These are phyloP conservation scores for Mycosarcoma mackinlayi DNA, from an alignment of 1,284 basidiomycete species.

Conservation along the genomic window DNA sequence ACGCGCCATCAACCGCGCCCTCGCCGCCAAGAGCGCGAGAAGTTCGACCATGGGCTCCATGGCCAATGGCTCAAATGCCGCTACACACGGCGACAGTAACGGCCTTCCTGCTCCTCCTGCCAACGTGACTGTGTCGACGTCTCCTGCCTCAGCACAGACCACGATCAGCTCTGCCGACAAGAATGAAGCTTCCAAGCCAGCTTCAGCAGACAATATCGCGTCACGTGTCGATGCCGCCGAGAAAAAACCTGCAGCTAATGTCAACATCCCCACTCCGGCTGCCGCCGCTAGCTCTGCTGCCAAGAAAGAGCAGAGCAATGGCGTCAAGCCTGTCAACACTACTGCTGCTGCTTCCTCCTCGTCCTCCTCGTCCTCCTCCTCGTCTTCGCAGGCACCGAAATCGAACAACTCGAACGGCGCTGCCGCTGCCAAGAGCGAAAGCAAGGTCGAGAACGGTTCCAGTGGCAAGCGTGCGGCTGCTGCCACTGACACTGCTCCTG, in stretches of 20 bases:
- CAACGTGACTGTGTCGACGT: conserved; percentile 36
- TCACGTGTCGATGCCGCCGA: conserved; percentile 15
- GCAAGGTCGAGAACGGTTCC: conserved; percentile 20
- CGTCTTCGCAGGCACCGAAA: too few species aligned
- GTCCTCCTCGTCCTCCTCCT: too few species aligned
- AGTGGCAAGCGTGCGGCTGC: conserved; percentile 29
- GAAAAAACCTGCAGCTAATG: conserved; percentile 13
- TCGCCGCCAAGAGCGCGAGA: conserved; percentile 39
- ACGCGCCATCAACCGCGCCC: conserved; percentile 44
- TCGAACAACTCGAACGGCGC: conserved; percentile 9
- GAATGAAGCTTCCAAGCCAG: conserved; percentile 14
- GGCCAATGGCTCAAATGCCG: conserved; percentile 12
- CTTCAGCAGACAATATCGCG: conserved; percentile 23
- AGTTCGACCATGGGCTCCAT: conserved; percentile 14
- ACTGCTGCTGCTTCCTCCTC: conserved; percentile 18
- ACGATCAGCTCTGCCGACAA: conserved; percentile 22
- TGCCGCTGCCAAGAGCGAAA: conserved; percentile 21
- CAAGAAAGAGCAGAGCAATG: conserved; percentile 29
- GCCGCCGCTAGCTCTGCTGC: conserved; percentile 4
- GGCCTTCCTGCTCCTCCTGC: conserved; percentile 11
- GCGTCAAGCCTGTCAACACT: conserved; percentile 18
- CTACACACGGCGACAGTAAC: conserved; percentile 12
- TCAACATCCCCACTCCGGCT: conserved; percentile 7
- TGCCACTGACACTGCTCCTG: conserved; percentile 4
- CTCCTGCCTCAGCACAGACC: conserved; percentile 40